phyloP scores from a whole-genome alignment of 2,329 filamentous ascomycete genomes.

The Diaporthe velutina region DNA sequence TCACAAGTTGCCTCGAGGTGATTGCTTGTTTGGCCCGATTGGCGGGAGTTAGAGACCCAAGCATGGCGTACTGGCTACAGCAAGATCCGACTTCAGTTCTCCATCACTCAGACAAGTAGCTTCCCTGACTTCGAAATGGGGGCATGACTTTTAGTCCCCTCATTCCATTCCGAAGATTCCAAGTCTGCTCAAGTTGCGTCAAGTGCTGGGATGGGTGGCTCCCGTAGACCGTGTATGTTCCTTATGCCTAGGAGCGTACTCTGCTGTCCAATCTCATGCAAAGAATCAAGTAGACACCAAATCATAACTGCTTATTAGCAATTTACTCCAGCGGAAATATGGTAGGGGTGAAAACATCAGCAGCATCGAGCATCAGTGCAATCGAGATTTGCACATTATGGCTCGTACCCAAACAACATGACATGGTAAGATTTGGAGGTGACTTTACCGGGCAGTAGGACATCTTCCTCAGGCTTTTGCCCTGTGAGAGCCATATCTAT shows the following conservation, averaged over 20 bases:
- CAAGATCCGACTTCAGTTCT: neutral
- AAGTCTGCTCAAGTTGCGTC: no score
- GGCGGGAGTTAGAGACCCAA: neutral
- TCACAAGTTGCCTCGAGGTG: neutral
- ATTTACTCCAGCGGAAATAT: no score
- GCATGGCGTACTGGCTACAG: neutral
- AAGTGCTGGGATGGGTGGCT: no score
- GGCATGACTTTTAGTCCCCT: no score
- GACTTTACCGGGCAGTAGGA: neutral
- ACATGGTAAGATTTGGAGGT: neutral
- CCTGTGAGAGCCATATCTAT: neutral
- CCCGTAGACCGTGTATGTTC: no score
- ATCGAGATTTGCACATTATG: no score
- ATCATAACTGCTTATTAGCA: no score
- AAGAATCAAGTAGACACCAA: no score
- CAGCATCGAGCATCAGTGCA: no score
- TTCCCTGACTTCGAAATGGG: neutral
- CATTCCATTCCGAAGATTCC: neutral
- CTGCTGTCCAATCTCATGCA: no score
- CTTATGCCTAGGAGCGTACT: no score
- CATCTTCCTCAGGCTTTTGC: neutral
- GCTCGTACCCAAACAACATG: neutral
- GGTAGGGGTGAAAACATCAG: no score
- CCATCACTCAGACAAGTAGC: neutral
- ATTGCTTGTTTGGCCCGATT: neutral